Conservation (phyloP, 495 filamentous ascomycete genomes). For the Recurvomyces mirabilis region DNA sequence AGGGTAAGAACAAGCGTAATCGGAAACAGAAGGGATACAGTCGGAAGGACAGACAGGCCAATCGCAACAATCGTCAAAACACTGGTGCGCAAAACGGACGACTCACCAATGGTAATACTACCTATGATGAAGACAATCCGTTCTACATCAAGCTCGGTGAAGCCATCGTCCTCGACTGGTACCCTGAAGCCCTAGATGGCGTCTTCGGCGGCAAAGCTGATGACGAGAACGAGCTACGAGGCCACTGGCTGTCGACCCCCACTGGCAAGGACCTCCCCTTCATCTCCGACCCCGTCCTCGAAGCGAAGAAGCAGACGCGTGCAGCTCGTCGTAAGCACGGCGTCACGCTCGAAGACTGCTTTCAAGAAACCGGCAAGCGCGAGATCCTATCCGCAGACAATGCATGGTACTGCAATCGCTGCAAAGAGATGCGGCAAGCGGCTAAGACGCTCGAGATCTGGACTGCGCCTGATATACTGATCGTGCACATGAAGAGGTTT, state of each 20-base stretch:
- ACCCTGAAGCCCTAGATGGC: slow-evolving; percentile 47
- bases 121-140: slow-evolving; percentile 35
- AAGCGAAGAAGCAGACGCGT: slow-evolving; percentile 47
- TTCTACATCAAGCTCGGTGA: slow-evolving; percentile 62
- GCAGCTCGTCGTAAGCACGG: slow-evolving; percentile 55
- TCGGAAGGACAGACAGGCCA: slow-evolving; percentile 23
- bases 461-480: slow-evolving; percentile 88
- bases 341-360: slow-evolving; percentile 76
- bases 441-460: slow-evolving; percentile 95
- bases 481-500: slow-evolving; percentile 92
- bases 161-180: slow-evolving; percentile 78
- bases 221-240: slow-evolving; percentile 37
- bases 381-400: slow-evolving; percentile 89
- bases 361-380: slow-evolving; percentile 85
- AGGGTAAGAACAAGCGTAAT: slow-evolving; percentile 2
- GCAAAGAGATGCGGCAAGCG: slow-evolving; percentile 83
- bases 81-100: too few relatives aligned
- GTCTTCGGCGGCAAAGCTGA: slow-evolving; percentile 50
- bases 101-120: too few relatives aligned
- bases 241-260: slow-evolving; percentile 22
- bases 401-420: slow-evolving; percentile 91
- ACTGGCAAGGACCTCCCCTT: slow-evolving; percentile 37
- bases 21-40: slow-evolving; percentile 20
- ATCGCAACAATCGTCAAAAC: neutral
- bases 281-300: slow-evolving; percentile 52